phyloP scores from a whole-genome alignment of 1,284 basidiomycete species.

The Naganishia albida region DNA sequence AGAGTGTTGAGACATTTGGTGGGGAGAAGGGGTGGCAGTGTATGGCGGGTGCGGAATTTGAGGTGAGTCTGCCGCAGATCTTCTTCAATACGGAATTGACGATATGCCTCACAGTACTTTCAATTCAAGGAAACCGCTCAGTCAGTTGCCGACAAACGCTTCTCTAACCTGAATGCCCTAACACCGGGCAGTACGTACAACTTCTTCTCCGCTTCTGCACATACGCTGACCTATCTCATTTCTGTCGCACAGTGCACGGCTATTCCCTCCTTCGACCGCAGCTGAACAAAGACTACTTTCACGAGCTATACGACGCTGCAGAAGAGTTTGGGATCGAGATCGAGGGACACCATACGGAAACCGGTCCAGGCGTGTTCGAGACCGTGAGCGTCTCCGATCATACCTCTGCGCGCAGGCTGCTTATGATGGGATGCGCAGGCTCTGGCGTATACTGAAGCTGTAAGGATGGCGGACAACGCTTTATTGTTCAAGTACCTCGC shows the following conservation, averaged over 20 bases:
- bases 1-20: constrained; percentile 55
- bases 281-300: constrained; percentile 85
- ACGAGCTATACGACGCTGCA: constrained; percentile 79
- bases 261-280: constrained; percentile 87
- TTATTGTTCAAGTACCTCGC: constrained; percentile 88
- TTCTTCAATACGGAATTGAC: neutral
- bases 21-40: constrained; percentile 61
- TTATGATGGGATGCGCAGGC: constrained; percentile 54
- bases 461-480: constrained; percentile 91
- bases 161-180: constrained; percentile 69
- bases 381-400: constrained; percentile 54
- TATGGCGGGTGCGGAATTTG: constrained; percentile 85
- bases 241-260: constrained; percentile 70
- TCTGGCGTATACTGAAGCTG: constrained; percentile 79
- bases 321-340: constrained; percentile 73
- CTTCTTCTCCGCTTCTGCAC: neutral
- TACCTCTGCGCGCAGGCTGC: neutral
- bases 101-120: constrained; percentile 68
- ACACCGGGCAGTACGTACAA: constrained; percentile 80
- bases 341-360: constrained; percentile 97
- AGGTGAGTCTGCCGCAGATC: constrained; percentile 61
- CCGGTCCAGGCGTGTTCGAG: constrained; percentile 87
- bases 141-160: constrained; percentile 74
- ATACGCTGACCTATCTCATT: neutral
- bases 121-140: constrained; percentile 89